Base-by-base conservation (phyloP, 2,329 filamentous ascomycete genomes). In the Alternaria angustiovoidea region DNA sequence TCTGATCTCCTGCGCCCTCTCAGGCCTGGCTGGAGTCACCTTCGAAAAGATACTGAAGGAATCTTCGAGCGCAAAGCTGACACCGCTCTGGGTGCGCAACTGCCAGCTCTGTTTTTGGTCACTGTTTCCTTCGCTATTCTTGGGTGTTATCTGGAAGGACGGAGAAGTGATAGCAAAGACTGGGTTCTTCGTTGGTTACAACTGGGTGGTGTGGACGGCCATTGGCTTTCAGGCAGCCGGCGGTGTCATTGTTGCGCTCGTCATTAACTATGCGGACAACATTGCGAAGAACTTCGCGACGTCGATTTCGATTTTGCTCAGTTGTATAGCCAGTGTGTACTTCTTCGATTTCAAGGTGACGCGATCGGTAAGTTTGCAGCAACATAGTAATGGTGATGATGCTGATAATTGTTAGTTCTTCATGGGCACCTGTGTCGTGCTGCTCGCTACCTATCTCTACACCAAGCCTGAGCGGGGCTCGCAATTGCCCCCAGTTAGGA, bases 181-280 rank as follows among this genome's bases (percentile, higher is more conserved):
- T 63, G 95, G 95, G 12, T 96, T 98, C 79, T 98, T 99, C 69
- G 90, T 91, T 58, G 95, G 95, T 3, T 99, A 98, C 80, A 97
- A 96, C 76, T 91, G 88, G 84, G 85, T 94, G 20, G 94, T 98
- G 3, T 97, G 94, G 93, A 84, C 88, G 5, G 91, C 93, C 5
- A 91, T 98, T 68, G 75, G 88, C 6, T 86, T 95, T 60, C 95
- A 99, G 77, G 91, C 94, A 0, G 80, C 89, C 36, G 94, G 94
- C 32, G 95, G 94, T 24, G 86, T 98, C 28, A 81, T 96, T n/a
- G 89, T 92, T 9, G 91, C 91, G 2, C 84, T 95, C 61, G 92
- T 90, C 75, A 90, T 95, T 77, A 91, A 90, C 64, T 92, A 93
- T 74, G 89, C 91, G 5, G 91, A 95, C 81, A 96, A 95, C 73